phyloP scores from a whole-genome alignment of 2,329 filamentous ascomycete genomes.

The Chaetomium sp. region DNA sequence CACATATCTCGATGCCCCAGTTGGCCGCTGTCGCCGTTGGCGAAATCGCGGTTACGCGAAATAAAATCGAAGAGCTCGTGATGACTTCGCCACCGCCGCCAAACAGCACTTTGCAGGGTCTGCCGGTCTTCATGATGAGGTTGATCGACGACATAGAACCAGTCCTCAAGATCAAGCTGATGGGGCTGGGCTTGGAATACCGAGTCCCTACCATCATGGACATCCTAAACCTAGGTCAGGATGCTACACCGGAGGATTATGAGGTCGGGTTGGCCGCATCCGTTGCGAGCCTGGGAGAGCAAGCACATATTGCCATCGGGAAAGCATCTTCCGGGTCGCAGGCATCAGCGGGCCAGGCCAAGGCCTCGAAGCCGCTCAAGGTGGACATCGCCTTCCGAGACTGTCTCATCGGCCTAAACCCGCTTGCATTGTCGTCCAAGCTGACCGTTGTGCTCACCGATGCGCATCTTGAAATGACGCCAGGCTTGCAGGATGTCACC shows the following conservation, averaged over 20 bases:
- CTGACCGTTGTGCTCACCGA: constrained; percentile 78
- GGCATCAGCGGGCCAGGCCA: constrained; percentile 33
- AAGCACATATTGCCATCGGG: constrained; percentile 55
- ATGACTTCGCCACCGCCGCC: constrained; percentile 49
- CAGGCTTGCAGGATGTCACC: constrained; percentile 67
- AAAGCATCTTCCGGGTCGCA: constrained; percentile 36
- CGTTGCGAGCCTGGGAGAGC: constrained; percentile 73
- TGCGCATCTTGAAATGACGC: constrained; percentile 67
- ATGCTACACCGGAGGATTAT: constrained; percentile 70
- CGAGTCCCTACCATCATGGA: constrained; percentile 82
- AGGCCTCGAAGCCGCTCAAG: constrained; percentile 55
- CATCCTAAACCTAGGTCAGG: constrained; percentile 68
- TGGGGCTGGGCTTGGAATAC: constrained; percentile 86
- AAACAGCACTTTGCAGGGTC: constrained; percentile 34
- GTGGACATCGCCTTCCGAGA: constrained; percentile 78
- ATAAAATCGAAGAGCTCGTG: constrained; percentile 70
- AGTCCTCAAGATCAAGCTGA: constrained; percentile 82
- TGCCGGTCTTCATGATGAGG: constrained; percentile 75
- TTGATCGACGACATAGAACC: constrained; percentile 96
- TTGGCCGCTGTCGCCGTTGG: constrained; percentile 77
- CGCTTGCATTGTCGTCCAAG: constrained; percentile 73
- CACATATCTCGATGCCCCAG: constrained; percentile 82
- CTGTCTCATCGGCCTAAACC: constrained; percentile 83
- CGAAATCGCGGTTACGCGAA: constrained; percentile 62
- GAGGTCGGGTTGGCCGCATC: constrained; percentile 77